A percentile compares a stretch with the other conserved stretches of the same genome.
phyloP scores from a whole-genome alignment of 345 rosid species.

The Eucalyptus brandiana region DNA sequence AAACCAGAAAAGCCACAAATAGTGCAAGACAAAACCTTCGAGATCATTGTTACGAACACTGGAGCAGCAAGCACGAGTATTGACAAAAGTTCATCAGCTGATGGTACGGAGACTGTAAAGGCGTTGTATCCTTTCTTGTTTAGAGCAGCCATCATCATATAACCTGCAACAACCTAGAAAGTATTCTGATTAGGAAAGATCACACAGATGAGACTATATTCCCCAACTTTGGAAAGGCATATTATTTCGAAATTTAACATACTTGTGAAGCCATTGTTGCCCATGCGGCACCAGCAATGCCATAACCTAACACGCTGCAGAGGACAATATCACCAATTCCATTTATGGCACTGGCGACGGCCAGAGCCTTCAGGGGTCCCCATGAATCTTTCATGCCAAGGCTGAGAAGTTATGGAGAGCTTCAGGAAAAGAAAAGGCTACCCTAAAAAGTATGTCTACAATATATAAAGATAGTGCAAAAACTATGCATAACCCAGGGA shows the following conservation, averaged over 20 bases:
- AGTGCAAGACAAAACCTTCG: slow-evolving; percentile 30
- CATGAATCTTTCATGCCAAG: slow-evolving; percentile 98
- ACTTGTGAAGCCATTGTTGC: slow-evolving; percentile 94
- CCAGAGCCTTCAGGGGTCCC: slow-evolving; percentile 90
- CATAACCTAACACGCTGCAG: slow-evolving; percentile 67
- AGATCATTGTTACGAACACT: slow-evolving; percentile 58
- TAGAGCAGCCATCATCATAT: slow-evolving; percentile 69
- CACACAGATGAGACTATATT: not conserved
- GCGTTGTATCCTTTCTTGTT: slow-evolving; percentile 70
- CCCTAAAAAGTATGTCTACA: not conserved
- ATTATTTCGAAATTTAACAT: not conserved
- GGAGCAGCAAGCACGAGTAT: slow-evolving; percentile 72
- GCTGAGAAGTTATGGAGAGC: slow-evolving; percentile 14
- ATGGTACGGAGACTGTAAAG: slow-evolving; percentile 46
- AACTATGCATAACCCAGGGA: not conserved
- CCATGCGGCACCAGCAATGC: slow-evolving; percentile 97
- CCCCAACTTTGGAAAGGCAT: not conserved
- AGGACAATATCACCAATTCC: slow-evolving; percentile 65
- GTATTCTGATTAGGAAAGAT: not conserved
- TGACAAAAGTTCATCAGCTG: slow-evolving; percentile 33
- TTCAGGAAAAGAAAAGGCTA: not conserved
- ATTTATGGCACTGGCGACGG: slow-evolving; percentile 62
- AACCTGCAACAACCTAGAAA: slow-evolving; percentile 65
- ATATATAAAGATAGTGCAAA: not conserved
- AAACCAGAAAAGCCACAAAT: not conserved